phyloP scores from a whole-genome alignment of 106 monocot genomes.

The Acanthochlamys bracteata region DNA sequence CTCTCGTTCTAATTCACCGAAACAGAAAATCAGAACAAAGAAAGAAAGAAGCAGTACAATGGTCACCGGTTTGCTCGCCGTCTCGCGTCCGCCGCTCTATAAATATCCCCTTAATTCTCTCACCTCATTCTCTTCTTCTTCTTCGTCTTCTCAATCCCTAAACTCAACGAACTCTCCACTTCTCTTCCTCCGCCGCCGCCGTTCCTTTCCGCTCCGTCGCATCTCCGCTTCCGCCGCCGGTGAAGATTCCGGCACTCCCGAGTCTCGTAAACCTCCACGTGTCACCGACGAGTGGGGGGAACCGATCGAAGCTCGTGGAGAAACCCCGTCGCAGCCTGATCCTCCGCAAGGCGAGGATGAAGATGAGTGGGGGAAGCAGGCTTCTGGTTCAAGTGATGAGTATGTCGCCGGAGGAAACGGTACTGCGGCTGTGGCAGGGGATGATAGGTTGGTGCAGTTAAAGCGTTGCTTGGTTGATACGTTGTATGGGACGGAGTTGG shows the following conservation, averaged over 20 bases:
- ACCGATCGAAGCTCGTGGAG: constrained; percentile 16
- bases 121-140: not conserved
- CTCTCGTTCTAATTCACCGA: too few species aligned
- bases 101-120: not conserved
- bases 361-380: constrained; percentile 29
- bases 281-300: constrained; percentile 51
- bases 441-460: constrained; percentile 31
- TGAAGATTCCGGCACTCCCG: not conserved
- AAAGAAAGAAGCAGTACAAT: too few species aligned
- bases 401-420: not conserved
- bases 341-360: constrained; percentile 11
- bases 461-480: constrained; percentile 53
- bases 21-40: too few species aligned
- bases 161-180: not conserved
- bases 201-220: not conserved
- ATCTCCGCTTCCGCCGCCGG: not conserved
- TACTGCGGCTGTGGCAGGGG: not conserved
- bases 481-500: constrained; percentile 44
- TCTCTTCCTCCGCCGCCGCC: not conserved
- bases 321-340: constrained; percentile 19
- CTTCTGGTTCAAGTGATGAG: not conserved
- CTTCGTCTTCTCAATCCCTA: not conserved
- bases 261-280: not conserved
- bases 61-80: not conserved
- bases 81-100: not conserved